Evolutionary conservation across 108 stramenopile species (phyloP), one percentile per base, ranked within the genome.

Genomic region (Nitzschia sp.): DNA sequence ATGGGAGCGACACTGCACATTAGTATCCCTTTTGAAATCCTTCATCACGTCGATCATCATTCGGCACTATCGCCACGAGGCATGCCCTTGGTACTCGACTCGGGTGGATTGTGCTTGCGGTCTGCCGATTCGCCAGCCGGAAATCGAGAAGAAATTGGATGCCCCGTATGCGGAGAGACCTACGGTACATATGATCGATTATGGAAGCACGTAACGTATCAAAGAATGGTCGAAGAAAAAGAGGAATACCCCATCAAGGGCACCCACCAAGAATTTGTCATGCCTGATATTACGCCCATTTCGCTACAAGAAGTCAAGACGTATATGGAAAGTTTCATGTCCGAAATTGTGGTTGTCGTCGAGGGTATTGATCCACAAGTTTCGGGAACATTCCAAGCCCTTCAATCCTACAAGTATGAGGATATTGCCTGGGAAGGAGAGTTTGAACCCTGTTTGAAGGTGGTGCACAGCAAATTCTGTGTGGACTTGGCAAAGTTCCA

Each of bases 371-470:
- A 81, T 65, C 85, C 90, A 16, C 67, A 84, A 53, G 58, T 74
- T 22, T 79, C 76, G 0, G 88, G 85, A 36, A 84, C 85, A n/a
- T 89, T 92, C 56, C 85, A 90, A 63, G 87, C 91, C 16, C 38
- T 90, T 28, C 91, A 95, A 57, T 80, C 78, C 1, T 92, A 95
- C 74, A 85, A 79, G 41, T 56, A 72, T 23, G 88, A 89, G 23
- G 90, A 95, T 63, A 88, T 95, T 63, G 84, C 74, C 33, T 95
- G 83, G 70, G 85, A 79, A 28, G 80, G 68, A 15, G 60, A 74
- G 19, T 92, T 92, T 63, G 78, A 76, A 29, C 80, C 73, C 1
- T 84, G 84, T 59, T 53, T 90, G 45, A 33, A 26, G 4, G 25
- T 70, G 19, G 31, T 58, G 11, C 19, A 53, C 2, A 35, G 63